Conservation (phyloP, 208 protist species). For the Ichthyophonus hoferi region DNA sequence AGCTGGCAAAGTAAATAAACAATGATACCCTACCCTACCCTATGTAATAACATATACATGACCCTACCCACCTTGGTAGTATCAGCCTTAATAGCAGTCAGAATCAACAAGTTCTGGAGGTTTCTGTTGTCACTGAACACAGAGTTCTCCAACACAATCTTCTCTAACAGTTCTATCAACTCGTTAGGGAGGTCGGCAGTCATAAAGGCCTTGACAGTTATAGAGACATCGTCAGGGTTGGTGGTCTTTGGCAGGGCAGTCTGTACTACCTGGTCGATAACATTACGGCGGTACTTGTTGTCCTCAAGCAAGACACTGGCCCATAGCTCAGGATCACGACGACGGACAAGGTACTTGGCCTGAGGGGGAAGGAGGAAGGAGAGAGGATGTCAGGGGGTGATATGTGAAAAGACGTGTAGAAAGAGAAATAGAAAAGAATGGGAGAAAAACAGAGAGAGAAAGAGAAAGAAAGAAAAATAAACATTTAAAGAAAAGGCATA, state of each 20-base stretch:
- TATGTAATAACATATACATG: too few species aligned
- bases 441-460: too few species aligned
- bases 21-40: too few species aligned
- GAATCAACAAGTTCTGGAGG: conserved; percentile 99
- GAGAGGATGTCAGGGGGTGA: too few species aligned
- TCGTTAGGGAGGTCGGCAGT: conserved; percentile 95
- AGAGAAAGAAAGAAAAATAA: too few species aligned
- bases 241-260: conserved; percentile 93
- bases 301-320: conserved; percentile 81
- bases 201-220: conserved; percentile 97
- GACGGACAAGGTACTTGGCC: conserved; percentile 92
- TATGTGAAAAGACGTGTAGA: too few species aligned
- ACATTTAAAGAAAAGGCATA: too few species aligned
- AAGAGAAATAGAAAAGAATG: too few species aligned
- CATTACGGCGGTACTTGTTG: conserved; percentile 78
- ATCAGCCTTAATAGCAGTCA: conserved; percentile 95
- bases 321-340: conserved; percentile 95
- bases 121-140: conserved; percentile 92
- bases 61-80: neutral
- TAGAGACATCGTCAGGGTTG: conserved; percentile 92
- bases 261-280: conserved; percentile 97
- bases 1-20: too few species aligned
- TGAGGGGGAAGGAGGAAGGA: too few species aligned
- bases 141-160: conserved; percentile 95
- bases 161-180: conserved; percentile 98